A percentile compares a stretch with the other conserved stretches of the same genome.
Conservation (phyloP, 2,329 filamentous ascomycete genomes). For the Colletotrichum australisinense region DNA sequence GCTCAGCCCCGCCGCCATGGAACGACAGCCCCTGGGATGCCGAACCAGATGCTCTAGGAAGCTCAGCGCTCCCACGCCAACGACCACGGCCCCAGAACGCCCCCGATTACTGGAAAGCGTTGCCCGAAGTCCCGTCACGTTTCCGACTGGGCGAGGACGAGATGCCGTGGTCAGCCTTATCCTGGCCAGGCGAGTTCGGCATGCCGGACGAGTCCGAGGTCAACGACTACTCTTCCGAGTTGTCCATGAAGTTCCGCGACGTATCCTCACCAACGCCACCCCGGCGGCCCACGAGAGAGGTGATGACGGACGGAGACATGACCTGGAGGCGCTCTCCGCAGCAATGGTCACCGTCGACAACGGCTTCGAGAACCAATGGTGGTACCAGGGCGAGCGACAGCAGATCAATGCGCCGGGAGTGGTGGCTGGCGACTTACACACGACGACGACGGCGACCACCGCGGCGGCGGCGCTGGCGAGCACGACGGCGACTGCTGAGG, state of each 20-base stretch:
- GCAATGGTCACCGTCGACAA: conserved; percentile 69
- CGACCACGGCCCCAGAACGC: conserved; percentile 34
- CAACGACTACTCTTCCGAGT: conserved; percentile 27
- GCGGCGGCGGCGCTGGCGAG: conserved; percentile 11
- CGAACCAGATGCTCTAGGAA: conserved; percentile 43
- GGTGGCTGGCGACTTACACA: conserved; percentile 41
- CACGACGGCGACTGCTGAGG: conserved; percentile 2
- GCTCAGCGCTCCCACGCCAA: conserved; percentile 41
- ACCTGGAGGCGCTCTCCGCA: conserved; percentile 61
- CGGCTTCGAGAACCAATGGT: conserved; percentile 69
- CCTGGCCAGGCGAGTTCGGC: conserved; percentile 43
- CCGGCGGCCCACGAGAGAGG: background rate
- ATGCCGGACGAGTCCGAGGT: conserved; percentile 22
- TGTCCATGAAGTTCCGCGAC: conserved; percentile 34
- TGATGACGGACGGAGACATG: conserved; percentile 37
- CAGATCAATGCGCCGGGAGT: conserved; percentile 32
- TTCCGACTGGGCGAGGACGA: conserved; percentile 60
- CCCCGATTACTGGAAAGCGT: conserved; percentile 52
- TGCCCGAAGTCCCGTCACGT: conserved; percentile 52
- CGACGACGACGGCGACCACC: no score
- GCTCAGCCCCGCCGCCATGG: conserved; percentile 60
- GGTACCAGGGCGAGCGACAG: conserved; percentile 58
- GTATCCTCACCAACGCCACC: conserved; percentile 4
- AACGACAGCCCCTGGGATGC: conserved; percentile 61
- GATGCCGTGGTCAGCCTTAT: conserved; percentile 58